Percentiles rank a stretch among this genome's conserved stretches.
Conservation (phyloP, 2,329 filamentous ascomycete species). For the Fusarium caatingaense region DNA sequence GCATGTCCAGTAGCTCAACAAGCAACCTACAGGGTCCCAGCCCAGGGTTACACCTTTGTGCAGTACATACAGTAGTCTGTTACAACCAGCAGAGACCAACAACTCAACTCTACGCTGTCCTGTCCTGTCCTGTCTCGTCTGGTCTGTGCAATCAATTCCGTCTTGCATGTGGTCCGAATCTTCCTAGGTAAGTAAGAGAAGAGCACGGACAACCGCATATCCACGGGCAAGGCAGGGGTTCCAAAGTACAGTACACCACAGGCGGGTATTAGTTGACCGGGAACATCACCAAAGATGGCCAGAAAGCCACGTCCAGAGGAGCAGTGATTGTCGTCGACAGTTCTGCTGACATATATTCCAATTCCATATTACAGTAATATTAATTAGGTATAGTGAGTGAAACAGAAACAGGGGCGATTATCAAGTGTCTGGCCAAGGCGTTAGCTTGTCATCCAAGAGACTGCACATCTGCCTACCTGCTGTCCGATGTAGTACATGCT, state of each 20-base stretch:
- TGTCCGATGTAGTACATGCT: conserved; percentile 24
- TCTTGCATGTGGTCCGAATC: conserved; percentile 26
- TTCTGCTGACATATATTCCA: conserved; percentile 6
- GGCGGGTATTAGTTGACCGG: background rate
- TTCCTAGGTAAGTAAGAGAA: conserved; percentile 23
- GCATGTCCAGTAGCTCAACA: background rate
- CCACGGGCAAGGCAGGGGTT: conserved; percentile 23
- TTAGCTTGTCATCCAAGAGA: conserved; percentile 10
- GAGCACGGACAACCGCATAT: conserved; percentile 36
- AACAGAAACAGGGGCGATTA: conserved; percentile 10
- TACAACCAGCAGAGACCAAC: background rate
- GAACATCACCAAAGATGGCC: conserved; percentile 26
- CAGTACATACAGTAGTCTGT: background rate
- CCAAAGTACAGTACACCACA: background rate
- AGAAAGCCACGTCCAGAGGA: conserved; percentile 29
- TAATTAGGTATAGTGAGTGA: background rate
- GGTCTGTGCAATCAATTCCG: conserved; percentile 36
- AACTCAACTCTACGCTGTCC: conserved; percentile 20
- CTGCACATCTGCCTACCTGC: background rate
- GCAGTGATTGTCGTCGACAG: conserved; percentile 28
- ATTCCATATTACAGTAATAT: conserved; percentile 1
- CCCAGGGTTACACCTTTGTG: background rate
- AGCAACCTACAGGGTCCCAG: background rate
- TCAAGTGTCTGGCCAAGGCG: conserved; percentile 12
- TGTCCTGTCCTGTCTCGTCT: background rate